Percentiles rank a stretch among this genome's conserved stretches.
phyloP scores from a whole-genome alignment of 2,329 filamentous ascomycete species.

The Monosporascus sp. region DNA sequence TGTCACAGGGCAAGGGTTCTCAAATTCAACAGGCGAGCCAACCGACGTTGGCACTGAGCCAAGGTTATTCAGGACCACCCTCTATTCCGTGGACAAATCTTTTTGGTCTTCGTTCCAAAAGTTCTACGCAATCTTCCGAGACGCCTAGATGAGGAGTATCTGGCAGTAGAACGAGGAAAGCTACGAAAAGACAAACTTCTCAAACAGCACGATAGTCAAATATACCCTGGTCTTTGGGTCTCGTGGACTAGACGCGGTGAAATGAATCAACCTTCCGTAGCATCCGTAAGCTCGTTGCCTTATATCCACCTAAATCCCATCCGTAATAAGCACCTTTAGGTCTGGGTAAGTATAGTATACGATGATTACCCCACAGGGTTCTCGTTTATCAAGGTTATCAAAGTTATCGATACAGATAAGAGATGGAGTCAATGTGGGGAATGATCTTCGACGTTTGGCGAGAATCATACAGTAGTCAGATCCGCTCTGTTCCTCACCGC shows the following conservation, averaged over 20 bases:
- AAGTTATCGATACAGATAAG: neutral
- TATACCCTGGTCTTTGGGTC: neutral
- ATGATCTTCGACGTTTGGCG: neutral
- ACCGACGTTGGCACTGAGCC: slow-evolving; percentile 1
- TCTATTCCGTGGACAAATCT: slow-evolving; percentile 12
- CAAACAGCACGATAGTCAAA: neutral
- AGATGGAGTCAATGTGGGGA: neutral
- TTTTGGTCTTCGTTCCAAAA: slow-evolving; percentile 9
- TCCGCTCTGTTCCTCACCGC: slow-evolving; percentile 7
- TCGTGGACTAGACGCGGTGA: too few species aligned
- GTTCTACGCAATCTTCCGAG: slow-evolving; percentile 11
- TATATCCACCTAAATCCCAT: too few species aligned
- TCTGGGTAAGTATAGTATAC: too few species aligned
- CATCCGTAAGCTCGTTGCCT: too few species aligned
- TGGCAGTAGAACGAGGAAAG: slow-evolving; percentile 20
- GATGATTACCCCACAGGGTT: too few species aligned
- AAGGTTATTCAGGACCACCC: slow-evolving; percentile 6
- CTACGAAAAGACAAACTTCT: slow-evolving; percentile 12
- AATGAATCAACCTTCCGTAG: too few species aligned
- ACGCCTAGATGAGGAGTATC: slow-evolving; percentile 21
- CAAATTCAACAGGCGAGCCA: neutral
- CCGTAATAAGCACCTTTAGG: too few species aligned
- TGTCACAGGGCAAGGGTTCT: neutral
- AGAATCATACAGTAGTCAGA: neutral
- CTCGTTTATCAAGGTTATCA: neutral